A percentile compares a stretch with the other conserved stretches of the same genome.
phyloP scores from a whole-genome alignment of 176 grass and related monocot species.

The Rhipidocladum racemiflorum region DNA sequence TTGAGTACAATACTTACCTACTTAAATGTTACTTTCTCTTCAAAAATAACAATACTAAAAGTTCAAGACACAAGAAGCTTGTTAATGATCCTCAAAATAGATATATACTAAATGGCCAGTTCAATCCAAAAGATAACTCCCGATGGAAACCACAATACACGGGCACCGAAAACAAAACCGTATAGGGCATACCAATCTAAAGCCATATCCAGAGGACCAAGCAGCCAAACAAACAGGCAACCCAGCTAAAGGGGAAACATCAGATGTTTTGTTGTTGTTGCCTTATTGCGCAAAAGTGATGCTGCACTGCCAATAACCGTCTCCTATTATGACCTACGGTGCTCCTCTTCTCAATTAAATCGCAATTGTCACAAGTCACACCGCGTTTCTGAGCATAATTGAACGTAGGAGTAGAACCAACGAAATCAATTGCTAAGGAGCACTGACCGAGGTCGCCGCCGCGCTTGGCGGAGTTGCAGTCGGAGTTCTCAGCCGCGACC shows the following conservation, averaged over 20 bases:
- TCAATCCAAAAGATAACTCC: neutral
- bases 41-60: neutral
- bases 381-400: neutral
- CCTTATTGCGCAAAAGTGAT: neutral
- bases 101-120: neutral
- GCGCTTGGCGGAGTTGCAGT: slow-evolving; percentile 89
- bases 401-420: neutral
- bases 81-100: neutral
- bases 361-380: neutral
- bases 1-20: neutral
- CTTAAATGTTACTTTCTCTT: neutral
- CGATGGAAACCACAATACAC: neutral
- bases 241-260: neutral
- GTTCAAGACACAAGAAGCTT: neutral
- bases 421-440: neutral
- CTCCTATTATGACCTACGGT: neutral
- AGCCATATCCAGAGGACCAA: neutral
- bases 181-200: neutral
- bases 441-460: slow-evolving; percentile 87
- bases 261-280: neutral
- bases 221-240: neutral
- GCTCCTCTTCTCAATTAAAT: neutral
- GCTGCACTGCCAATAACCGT: neutral
- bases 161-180: neutral
- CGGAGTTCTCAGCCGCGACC: slow-evolving; percentile 59